Conservation (phyloP, 1,284 basidiomycete species). For the Ceratorhiza oryzae-sativae region DNA sequence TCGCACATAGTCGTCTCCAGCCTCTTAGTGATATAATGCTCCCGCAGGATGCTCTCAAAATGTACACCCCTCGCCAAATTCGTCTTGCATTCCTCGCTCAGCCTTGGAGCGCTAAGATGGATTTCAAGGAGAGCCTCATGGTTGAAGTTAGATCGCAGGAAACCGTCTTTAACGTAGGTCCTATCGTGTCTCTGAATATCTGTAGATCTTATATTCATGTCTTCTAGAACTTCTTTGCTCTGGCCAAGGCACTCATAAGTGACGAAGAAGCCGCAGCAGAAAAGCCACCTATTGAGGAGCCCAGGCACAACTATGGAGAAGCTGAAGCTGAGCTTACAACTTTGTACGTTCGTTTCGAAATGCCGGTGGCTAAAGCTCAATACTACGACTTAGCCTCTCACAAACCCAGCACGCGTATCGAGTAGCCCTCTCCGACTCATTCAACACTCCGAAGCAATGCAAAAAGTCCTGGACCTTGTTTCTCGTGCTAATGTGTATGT, state of each 20-base stretch:
- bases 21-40: not conserved
- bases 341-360: conserved; percentile 20
- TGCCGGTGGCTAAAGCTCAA: no score
- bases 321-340: conserved; percentile 55
- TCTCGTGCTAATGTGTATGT: conserved; percentile 93
- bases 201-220: conserved; percentile 46
- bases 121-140: conserved; percentile 89
- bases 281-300: conserved; percentile 57
- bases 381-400: conserved; percentile 62
- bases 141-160: conserved; percentile 91
- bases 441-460: conserved; percentile 90
- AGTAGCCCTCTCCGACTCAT: conserved; percentile 93
- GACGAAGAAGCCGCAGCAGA: conserved; percentile 31
- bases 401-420: conserved; percentile 83
- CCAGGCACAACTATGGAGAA: conserved; percentile 63
- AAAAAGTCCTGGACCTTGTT: conserved; percentile 81
- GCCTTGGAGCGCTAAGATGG: conserved; percentile 91
- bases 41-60: conserved; percentile 83
- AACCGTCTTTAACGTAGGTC: conserved; percentile 83
- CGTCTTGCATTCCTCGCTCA: conserved; percentile 94
- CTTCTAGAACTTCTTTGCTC: conserved; percentile 31
- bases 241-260: conserved; percentile 22
- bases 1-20: not conserved
- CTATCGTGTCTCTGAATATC: not conserved
- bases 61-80: conserved; percentile 87